Evolutionary conservation across 495 filamentous ascomycete species (phyloP), one percentile per base, ranked within the genome.

Genomic region (Xylaria longipes): DNA sequence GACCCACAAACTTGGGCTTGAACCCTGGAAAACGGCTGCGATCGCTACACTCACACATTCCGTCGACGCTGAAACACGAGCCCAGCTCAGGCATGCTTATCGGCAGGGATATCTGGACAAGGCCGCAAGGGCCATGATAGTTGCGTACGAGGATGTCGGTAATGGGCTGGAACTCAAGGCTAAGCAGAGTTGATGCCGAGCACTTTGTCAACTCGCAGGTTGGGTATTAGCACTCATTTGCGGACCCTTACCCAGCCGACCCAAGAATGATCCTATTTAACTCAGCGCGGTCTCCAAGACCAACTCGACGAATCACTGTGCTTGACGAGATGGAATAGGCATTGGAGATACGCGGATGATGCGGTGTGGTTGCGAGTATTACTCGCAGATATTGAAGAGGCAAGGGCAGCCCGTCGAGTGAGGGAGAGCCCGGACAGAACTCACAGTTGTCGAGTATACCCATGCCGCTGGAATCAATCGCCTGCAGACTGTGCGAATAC

Each of bases 1-100:
- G 11, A 76, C 72, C 0, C 65, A 50, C 14, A 63, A 43, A 27
- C 56, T 76, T 22, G 61, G 63, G 4, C 37, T 76, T 1, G n/a
- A 72, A 0, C 65, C 72, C 5, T 76, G 69, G 66, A 76, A 76
- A 39, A 72, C 74, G 48, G 62, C 50, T n/a, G 69, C 72, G 69
- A 65, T 72, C 14, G 69, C 72, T 3, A 69, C 69, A 6, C 69
- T 76, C 33, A 74, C 66, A n/a, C 65, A 71, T 39, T 74, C 72
- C 1, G 69, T 74, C 29, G 74, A 76, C 17, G 63, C 56, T 22
- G 66, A 72, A 31, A 76, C 72, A 3, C 61, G 72, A 14, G 66
- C 71, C 20, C 72, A 71, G 27, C 74, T 76, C 14, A 69, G 65
- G 14, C 52, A 73, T 29, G 72, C 71, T 0, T 61, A 71, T 27